phyloP scores from a whole-genome alignment of 192 early-diverging fungal genomes.

The Umbelopsis isabellina region DNA sequence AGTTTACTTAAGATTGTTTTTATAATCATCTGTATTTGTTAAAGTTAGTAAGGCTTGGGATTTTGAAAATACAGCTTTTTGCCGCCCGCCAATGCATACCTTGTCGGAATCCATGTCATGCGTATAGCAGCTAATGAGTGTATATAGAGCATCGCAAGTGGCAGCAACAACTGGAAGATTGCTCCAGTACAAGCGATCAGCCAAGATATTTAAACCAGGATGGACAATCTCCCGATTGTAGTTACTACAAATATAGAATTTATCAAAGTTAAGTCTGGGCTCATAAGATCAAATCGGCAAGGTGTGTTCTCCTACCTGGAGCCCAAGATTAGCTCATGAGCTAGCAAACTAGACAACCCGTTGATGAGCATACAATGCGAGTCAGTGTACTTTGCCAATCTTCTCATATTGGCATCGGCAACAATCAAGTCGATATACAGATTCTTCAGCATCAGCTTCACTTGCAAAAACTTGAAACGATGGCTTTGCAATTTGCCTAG shows the following conservation, averaged over 20 bases:
- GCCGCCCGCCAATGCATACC: conserved; percentile 30
- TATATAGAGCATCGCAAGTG: conserved; percentile 63
- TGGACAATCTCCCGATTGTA: conserved; percentile 49
- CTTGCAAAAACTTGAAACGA: conserved; percentile 19
- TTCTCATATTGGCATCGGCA: conserved; percentile 15
- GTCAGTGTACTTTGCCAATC: conserved; percentile 33
- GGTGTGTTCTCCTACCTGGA: not conserved
- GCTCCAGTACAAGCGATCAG: conserved; percentile 68
- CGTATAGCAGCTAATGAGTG: conserved; percentile 61
- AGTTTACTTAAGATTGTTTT: conserved; percentile 68
- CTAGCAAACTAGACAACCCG: conserved; percentile 28
- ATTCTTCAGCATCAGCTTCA: conserved; percentile 42
- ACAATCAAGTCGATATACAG: conserved; percentile 31
- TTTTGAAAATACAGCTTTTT: too few relatives aligned
- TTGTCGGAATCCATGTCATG: conserved; percentile 59
- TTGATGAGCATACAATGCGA: conserved; percentile 47
- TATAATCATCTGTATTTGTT: conserved; percentile 41
- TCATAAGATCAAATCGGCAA: not conserved
- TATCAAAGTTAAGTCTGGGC: conserved; percentile 4
- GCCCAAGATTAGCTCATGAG: not conserved
- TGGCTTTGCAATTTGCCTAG: not conserved
- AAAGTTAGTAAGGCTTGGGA: not conserved
- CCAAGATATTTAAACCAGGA: conserved; percentile 62
- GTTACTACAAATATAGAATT: conserved; percentile 29
- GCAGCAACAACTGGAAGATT: conserved; percentile 64